phyloP scores from a whole-genome alignment of 75 land plant species.

The Chamaecyparis obtusa region DNA sequence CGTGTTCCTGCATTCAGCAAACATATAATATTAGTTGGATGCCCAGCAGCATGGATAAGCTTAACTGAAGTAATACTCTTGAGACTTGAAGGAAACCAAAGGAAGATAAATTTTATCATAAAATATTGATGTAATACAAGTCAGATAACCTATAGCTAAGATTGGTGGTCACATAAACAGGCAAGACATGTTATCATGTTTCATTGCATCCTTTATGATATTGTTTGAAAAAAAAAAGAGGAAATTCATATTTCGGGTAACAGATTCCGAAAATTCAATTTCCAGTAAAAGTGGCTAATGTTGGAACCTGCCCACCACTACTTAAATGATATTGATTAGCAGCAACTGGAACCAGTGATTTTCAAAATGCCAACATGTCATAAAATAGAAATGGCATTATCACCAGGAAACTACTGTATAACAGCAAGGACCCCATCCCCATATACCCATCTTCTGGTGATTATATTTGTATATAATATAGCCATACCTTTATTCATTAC shows the following conservation, averaged over 20 bases:
- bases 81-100: background rate
- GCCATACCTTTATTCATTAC: background rate
- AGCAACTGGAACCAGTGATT: background rate
- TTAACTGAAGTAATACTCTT: background rate
- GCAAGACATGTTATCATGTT: background rate
- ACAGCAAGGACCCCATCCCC: background rate
- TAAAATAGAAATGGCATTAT: background rate
- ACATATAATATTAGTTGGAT: background rate
- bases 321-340: background rate
- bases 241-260: background rate
- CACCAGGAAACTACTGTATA: background rate
- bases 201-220: background rate
- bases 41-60: background rate
- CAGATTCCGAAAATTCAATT: background rate
- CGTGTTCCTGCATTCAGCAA: conserved; percentile 65
- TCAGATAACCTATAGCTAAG: background rate
- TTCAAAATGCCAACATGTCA: background rate
- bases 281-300: background rate
- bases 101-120: background rate
- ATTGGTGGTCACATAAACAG: background rate
- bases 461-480: background rate
- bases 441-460: background rate
- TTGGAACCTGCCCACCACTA: background rate
- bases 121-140: background rate
- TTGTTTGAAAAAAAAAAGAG: background rate